Conservation (phyloP, 352 stramenopile genomes). For the Globisporangium ultimum region DNA sequence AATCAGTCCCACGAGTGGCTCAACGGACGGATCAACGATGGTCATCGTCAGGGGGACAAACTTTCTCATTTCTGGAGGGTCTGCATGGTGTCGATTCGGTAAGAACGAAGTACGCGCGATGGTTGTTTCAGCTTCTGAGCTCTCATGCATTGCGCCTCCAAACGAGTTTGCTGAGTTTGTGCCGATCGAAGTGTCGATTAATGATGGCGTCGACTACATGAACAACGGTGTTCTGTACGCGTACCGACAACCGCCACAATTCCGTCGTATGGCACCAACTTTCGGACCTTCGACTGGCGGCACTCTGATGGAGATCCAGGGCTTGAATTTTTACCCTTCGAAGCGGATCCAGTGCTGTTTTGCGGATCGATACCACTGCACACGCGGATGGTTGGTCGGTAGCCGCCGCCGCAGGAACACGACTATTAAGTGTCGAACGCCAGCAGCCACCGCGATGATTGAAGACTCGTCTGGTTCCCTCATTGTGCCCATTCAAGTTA, state of each 20-base stretch:
- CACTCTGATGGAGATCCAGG: slow-evolving; percentile 51
- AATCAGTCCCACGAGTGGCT: slow-evolving; percentile 44
- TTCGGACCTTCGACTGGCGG: slow-evolving; percentile 44
- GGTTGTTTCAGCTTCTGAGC: slow-evolving; percentile 28
- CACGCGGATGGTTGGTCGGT: slow-evolving; percentile 30
- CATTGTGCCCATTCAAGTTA: slow-evolving; percentile 48
- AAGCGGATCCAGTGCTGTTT: slow-evolving; percentile 66
- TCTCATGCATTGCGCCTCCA: slow-evolving; percentile 41
- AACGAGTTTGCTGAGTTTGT: slow-evolving; percentile 32
- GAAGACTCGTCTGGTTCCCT: slow-evolving; percentile 14
- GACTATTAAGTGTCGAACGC: slow-evolving; percentile 32
- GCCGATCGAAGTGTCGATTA: slow-evolving; percentile 73
- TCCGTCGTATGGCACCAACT: slow-evolving; percentile 47
- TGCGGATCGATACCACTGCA: slow-evolving; percentile 35
- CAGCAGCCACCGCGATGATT: slow-evolving; percentile 16
- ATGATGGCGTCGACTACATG: slow-evolving; percentile 89
- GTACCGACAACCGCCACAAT: slow-evolving; percentile 42
- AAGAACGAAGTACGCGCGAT: slow-evolving; percentile 27
- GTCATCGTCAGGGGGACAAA: slow-evolving; percentile 44
- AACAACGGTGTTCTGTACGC: slow-evolving; percentile 54
- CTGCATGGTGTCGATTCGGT: slow-evolving; percentile 56
- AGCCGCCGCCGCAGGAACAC: slow-evolving; percentile 12
- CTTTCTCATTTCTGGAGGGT: slow-evolving; percentile 21
- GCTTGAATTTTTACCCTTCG: slow-evolving; percentile 54
- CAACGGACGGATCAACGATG: slow-evolving; percentile 47